Base-by-base conservation (phyloP, 208 protist genomes). In the Naegleria lovaniensis region DNA sequence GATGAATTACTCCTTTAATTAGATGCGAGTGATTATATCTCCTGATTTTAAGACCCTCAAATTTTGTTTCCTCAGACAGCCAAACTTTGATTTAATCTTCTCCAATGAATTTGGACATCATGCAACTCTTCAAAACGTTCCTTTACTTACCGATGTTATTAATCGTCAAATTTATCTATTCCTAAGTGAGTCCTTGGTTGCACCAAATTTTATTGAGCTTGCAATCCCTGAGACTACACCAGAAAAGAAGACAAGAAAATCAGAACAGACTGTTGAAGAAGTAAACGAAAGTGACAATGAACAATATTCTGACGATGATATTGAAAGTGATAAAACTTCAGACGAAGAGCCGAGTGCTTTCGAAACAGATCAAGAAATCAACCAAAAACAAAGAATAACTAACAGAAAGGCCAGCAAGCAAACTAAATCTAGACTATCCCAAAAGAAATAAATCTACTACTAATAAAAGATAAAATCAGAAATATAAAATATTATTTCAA, bases 21-120 rank as follows among this genome's bases (percentile, higher is more conserved):
- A 79, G 67, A 79, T 79, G 29, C 19, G 67, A 79, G 67, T 79
- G 5, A 79, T 79, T 36, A 36, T 79, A 15, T 79, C 67, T 36
- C 67, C 67, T 36, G 67, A 79, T 79, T 79, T 79, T 33, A 79
- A 79, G n/a, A 36, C 25, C 0, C 29, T 79, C 16, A 79, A 79
- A 33, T 79, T 79, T 33, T 36, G 67, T 79, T 79, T 79, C 29
- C 29, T 79, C 16, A 79, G n/a, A 36, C 67, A 79, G n/a, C 67
- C 67, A 79, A 79, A 79, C 67, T 79, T 79, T 79, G 67, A 79
- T 79, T 79, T 79, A 33, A 79, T 79, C 16, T 79, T 79, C n/a
- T 79, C 67, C 7, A 79, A 79, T 79, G 67, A 79, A 79, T 79
- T 79, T 79, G 67, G 67, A 36, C 67, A 79, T 79, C 29, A 79